phyloP scores from a whole-genome alignment of 805 yeast genomes.

The Ogataea populi-albae region DNA sequence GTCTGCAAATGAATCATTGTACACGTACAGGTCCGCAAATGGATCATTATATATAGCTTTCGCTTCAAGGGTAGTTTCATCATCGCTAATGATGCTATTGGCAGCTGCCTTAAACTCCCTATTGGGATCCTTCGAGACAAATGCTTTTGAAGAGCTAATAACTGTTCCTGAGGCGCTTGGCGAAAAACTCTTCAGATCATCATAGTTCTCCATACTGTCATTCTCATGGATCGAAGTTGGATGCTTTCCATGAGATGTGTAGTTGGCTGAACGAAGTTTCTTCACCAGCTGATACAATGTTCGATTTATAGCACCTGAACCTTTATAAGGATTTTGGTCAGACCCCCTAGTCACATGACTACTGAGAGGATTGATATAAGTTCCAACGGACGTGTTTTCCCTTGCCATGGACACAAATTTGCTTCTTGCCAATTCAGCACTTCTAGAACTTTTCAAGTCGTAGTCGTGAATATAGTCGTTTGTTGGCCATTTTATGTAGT shows the following conservation, averaged over 20 bases:
- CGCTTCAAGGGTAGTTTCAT: no score
- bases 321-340: constrained; percentile 17
- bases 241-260: neutral
- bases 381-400: no score
- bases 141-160: no score
- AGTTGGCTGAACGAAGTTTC: constrained; percentile 6
- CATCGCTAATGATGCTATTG: neutral
- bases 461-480: no score
- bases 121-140: no score
- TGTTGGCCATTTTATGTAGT: no score
- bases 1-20: constrained; percentile 10
- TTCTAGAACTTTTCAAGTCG: no score
- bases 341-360: no score
- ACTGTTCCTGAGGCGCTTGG: no score
- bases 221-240: neutral
- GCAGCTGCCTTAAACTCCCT: neutral
- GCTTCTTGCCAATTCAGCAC: no score
- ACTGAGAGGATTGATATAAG: no score
- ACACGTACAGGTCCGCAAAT: neutral
- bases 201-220: constrained; percentile 8
- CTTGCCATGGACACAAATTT: no score
- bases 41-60: neutral
- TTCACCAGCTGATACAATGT: constrained; percentile 13
- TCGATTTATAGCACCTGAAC: constrained; percentile 21
- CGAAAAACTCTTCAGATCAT: neutral